Base-by-base conservation (phyloP, 2,329 filamentous ascomycete species). In the Diaporthe sp. region DNA sequence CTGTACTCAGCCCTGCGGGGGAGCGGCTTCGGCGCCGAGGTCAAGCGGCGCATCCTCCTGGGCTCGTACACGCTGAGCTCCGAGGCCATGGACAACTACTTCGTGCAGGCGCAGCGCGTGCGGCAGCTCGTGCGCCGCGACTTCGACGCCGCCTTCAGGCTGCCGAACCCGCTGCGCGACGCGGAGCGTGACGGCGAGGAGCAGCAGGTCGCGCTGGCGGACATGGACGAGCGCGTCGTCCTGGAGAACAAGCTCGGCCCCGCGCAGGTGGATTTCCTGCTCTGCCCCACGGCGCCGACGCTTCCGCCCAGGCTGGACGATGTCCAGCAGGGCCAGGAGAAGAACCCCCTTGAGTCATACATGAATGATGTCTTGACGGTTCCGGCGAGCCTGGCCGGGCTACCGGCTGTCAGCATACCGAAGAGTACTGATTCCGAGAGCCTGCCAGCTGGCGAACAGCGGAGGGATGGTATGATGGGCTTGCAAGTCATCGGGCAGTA, bases 331-430 rank as follows among this genome's bases (percentile, higher is more conserved):
- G 79, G 85, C 75, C 79, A 82, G 13, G 87, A 91, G 82, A 64
- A 10, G 13, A 87, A 84, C 60, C 86, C 89, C 13, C 85, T 97
- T n/a, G 92, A 96, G 79, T 90, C 90, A 1, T 98, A 98, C 81
- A 94, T 94, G 87, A 98, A 97, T 80, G 97, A 99, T 84, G 93
- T 98, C 1, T 96, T 98, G 79, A 98, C 97, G 0, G 96, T 99
- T 1, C 97, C 97, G 1, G 95, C 96, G 2, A 98, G 95, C 84
- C 86, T 99, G 77, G 97, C 96, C 0, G 97, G 97, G 0, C 85
- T 99, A 72, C 97, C 97, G 4, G 94, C 96, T 15, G 90, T 98
- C 68, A 98, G 94, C 78, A 88, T 99, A 15, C 96, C 97, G 0
- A 87, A 93, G 77, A 82, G 87, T 75, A 81, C 83, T 0, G 71